Conservation (phyloP, 768 basidiomycete genomes). For the Termitomyces sp. region DNA sequence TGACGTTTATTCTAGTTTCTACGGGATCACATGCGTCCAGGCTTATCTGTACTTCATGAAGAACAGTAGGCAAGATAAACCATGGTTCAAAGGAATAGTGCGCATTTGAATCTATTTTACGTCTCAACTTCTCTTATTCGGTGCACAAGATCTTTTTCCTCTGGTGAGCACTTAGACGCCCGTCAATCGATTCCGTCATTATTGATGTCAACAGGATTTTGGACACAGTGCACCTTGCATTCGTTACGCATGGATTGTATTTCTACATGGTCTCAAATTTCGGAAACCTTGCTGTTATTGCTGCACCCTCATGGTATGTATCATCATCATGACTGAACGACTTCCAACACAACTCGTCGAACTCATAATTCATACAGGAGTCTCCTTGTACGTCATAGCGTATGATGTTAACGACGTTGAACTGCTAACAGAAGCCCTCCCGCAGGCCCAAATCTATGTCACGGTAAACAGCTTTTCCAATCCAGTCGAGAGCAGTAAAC, state of each 20-base stretch:
- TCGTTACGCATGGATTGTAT: conserved; percentile 6
- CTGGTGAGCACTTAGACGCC: background rate
- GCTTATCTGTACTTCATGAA: conserved; percentile 4
- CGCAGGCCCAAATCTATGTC: conserved; percentile 8
- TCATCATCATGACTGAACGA: background rate
- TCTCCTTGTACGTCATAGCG: conserved; percentile 7
- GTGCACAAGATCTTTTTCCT: conserved; percentile 3
- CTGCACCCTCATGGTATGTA: conserved; percentile 2
- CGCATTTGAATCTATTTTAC: background rate
- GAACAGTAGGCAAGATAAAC: background rate
- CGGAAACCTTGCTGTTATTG: background rate
- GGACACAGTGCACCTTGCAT: conserved; percentile 6
- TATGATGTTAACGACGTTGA: background rate
- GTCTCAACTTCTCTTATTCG: background rate
- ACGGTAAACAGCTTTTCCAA: background rate
- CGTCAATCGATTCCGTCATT: background rate
- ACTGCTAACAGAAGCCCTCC: background rate
- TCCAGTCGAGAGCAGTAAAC: background rate
- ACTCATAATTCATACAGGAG: conserved; percentile 1
- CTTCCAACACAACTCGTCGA: background rate
- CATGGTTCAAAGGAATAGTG: conserved; percentile 6
- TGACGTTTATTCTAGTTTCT: background rate
- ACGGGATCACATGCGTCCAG: conserved; percentile 8
- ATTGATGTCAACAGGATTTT: background rate
- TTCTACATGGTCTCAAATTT: conserved; percentile 7